Conservation (phyloP, 2,329 filamentous ascomycete genomes). For the Apiospora saccharicola region DNA sequence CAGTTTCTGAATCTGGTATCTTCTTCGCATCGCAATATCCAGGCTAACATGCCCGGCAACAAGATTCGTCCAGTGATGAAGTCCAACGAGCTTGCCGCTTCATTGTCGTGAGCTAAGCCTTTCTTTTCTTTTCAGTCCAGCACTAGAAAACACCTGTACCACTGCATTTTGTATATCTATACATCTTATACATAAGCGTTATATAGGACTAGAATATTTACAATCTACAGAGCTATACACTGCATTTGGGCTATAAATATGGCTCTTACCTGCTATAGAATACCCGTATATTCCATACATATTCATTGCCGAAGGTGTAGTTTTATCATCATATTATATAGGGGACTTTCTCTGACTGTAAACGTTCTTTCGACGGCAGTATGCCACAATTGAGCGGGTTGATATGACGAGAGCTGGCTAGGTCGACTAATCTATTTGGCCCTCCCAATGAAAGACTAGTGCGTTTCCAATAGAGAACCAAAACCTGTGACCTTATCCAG, state of each 20-base stretch:
- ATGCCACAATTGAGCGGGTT: not conserved
- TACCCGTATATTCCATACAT: too few species aligned
- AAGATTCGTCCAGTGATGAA: slow-evolving; percentile 26
- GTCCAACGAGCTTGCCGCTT: slow-evolving; percentile 18
- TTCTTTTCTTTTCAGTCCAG: not conserved
- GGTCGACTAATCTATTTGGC: not conserved
- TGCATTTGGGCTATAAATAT: too few species aligned
- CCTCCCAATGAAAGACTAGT: slow-evolving; percentile 12
- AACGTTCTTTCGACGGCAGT: not conserved
- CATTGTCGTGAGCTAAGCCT: not conserved
- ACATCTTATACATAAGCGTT: too few species aligned
- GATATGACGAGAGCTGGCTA: not conserved
- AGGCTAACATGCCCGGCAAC: slow-evolving; percentile 24
- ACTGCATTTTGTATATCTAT: not conserved
- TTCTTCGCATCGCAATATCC: slow-evolving; percentile 8
- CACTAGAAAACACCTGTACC: not conserved
- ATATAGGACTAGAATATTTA: too few species aligned
- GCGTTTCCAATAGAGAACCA: slow-evolving; percentile 31
- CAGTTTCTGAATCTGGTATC: slow-evolving; percentile 31
- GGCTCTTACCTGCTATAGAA: too few species aligned
- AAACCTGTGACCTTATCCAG: slow-evolving; percentile 36
- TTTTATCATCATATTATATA: too few species aligned
- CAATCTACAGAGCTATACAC: too few species aligned
- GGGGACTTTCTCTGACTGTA: too few species aligned
- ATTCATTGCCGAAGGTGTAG: too few species aligned